phyloP scores from a whole-genome alignment of 2,329 filamentous ascomycete species.

The Graphilbum sp. region DNA sequence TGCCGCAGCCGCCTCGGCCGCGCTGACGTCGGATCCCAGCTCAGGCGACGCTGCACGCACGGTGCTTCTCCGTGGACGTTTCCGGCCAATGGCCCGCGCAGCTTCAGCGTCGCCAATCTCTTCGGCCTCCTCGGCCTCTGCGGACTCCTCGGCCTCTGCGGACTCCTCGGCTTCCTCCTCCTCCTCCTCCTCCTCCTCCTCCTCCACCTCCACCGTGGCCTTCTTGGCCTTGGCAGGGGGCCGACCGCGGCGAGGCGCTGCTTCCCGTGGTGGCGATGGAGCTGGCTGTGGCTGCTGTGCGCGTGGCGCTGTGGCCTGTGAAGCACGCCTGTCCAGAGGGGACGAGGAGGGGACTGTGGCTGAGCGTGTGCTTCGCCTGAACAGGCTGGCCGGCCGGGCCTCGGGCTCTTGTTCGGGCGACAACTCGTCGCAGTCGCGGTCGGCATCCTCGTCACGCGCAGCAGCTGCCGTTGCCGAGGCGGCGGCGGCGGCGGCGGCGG shows the following conservation, averaged over 20 bases:
- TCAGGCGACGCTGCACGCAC: conserved; percentile 23
- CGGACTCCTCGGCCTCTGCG: conserved; percentile 8
- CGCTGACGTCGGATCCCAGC: conserved; percentile 16
- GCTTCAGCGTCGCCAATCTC: conserved; percentile 27
- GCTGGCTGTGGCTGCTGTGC: background rate
- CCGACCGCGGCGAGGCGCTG: background rate
- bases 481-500: no score
- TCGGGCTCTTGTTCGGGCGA: conserved; percentile 6
- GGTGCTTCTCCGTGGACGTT: conserved; percentile 22
- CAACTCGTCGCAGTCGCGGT: conserved; percentile 7
- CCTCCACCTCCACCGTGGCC: background rate
- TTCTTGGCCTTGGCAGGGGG: background rate
- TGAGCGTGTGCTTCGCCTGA: background rate
- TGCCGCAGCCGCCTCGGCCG: conserved; percentile 8
- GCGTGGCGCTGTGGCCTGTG: background rate
- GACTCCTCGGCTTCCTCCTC: no score
- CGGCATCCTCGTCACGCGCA: no score
- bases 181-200: conserved; percentile 1
- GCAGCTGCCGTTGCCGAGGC: no score
- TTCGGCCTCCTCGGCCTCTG: conserved; percentile 20
- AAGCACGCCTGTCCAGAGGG: background rate
- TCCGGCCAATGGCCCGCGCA: conserved; percentile 24
- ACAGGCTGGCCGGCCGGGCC: background rate
- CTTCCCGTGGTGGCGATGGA: background rate
- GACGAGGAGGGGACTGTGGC: conserved; percentile 4